Percentiles rank a stretch among this genome's conserved stretches.
These are phyloP conservation scores for Populus euphratica DNA, from an alignment of 345 rosid genomes.

Conservation along the genomic window DNA sequence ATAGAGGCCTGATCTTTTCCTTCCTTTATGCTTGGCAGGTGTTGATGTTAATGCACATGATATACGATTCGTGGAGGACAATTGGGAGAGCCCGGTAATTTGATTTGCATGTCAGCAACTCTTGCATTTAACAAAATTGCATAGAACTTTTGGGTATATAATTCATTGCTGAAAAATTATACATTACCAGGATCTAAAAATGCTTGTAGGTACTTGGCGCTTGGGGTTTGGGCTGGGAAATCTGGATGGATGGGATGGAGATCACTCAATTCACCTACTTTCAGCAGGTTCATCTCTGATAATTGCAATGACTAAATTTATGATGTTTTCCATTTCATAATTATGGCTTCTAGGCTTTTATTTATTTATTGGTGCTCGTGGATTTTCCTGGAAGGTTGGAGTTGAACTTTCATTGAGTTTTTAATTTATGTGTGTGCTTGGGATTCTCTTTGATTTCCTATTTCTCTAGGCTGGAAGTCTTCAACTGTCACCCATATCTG, in stretches of 20 bases:
- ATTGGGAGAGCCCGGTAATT: constrained; percentile 98
- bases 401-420: background rate
- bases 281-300: constrained; percentile 67
- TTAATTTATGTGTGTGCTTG: background rate
- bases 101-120: background rate
- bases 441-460: constrained; percentile 8
- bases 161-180: background rate
- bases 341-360: background rate
- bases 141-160: background rate
- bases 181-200: background rate
- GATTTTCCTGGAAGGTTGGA: background rate
- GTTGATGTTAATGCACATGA: constrained; percentile 81
- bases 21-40: constrained; percentile 45
- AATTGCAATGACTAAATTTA: background rate
- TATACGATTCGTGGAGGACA: constrained; percentile 96
- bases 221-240: constrained; percentile 99
- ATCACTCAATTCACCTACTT: constrained; percentile 97
- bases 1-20: background rate
- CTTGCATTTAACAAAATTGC: background rate
- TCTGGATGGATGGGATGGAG: constrained; percentile 99
- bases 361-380: background rate
- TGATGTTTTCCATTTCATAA: background rate
- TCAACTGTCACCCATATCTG: constrained; percentile 82
- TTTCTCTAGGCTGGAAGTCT: constrained; percentile 81
- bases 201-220: constrained; percentile 89